Evolutionary conservation across 192 early-diverging fungal genomes (phyloP), one percentile per base, ranked within the genome.

Genomic region (Linnemannia zychae): DNA sequence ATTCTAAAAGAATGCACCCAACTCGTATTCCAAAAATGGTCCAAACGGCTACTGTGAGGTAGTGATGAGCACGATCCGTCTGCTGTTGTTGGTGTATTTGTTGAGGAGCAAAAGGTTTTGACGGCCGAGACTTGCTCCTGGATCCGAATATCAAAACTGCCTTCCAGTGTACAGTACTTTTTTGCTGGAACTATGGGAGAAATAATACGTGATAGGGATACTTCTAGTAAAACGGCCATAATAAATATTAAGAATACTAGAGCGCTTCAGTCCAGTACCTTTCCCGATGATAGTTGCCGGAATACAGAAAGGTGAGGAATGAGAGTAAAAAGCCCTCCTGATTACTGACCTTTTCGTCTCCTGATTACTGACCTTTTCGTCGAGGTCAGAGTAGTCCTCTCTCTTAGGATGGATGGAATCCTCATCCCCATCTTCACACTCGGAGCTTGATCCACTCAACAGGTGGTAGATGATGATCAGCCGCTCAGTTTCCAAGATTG

Each of bases 41-140:
- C 17, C 34, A 67, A 67, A 67, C 6, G 66, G 24, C 34, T 67
- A 33, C 66, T 67, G 24, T 28, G 66, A 67, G 34, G 66, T 16
- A 28, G 66, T 67, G 66, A 67, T 7, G 13, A 33, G 66, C 16
- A 67, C 66, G 4, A 67, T 67, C 31, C 66, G 24, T 28, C 66
- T 28, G 66, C 66, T 36, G 66, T 67, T 67, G 15, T 33, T 67
- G 66, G 66, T 67, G 66, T 34, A 33, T 34, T 67, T 67, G 66
- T 67, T 33, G 66, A 67, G 66, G 31, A 7, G 16, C 24, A 67
- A 36, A 33, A 67, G 34, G 34, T 67, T 67, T 67, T 67, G 34
- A 33, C 66, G 4, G 66, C 66, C 31, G 66, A 67, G 31, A 67
- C 15, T 15, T 67, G 4, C 34, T 67, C 66, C 34, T 36, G 66